Evolutionary conservation across 148 eudicot genomes (phyloP).

Genomic region (Dysphania ambrosioides): DNA sequence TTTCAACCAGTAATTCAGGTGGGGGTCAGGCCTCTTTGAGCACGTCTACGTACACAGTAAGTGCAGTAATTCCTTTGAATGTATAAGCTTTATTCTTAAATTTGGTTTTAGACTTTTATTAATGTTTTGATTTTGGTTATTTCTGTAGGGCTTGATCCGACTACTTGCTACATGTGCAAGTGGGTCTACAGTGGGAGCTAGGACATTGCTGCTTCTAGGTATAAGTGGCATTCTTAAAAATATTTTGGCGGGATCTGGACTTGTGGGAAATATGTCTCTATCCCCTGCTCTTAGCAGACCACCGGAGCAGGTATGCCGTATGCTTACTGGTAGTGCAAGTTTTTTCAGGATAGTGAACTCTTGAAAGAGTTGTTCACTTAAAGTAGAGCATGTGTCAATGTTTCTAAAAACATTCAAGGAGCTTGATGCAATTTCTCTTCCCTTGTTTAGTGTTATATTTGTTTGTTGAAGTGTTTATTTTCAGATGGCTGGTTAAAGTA

Average conservation of each 20-base stretch:
- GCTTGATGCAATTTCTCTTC: not conserved
- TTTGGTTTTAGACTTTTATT: conserved; percentile 10
- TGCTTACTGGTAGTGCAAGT: not conserved
- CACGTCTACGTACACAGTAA: conserved; percentile 87
- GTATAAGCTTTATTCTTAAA: not conserved
- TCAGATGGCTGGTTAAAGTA: no score
- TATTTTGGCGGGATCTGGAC: conserved; percentile 83
- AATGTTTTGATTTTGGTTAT: conserved; percentile 20
- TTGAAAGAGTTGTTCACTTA: not conserved
- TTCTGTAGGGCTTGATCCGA: conserved; percentile 76
- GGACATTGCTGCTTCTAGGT: conserved; percentile 79
- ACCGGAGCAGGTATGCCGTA: conserved; percentile 81
- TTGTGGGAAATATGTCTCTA: conserved; percentile 71
- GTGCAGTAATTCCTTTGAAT: conserved; percentile 2
- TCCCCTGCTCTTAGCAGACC: conserved; percentile 93
- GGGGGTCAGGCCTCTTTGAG: conserved; percentile 96
- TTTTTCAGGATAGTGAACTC: not conserved
- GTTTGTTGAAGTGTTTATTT: no score
- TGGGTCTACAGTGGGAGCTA: conserved; percentile 90
- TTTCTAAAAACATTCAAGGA: not conserved
- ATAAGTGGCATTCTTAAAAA: conserved; percentile 87
- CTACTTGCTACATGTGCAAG: conserved; percentile 95
- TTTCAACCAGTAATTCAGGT: conserved; percentile 79
- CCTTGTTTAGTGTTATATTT: not conserved
- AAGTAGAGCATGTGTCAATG: not conserved